Conservation (phyloP, 257 asterid species). For the Rhazya stricta region DNA sequence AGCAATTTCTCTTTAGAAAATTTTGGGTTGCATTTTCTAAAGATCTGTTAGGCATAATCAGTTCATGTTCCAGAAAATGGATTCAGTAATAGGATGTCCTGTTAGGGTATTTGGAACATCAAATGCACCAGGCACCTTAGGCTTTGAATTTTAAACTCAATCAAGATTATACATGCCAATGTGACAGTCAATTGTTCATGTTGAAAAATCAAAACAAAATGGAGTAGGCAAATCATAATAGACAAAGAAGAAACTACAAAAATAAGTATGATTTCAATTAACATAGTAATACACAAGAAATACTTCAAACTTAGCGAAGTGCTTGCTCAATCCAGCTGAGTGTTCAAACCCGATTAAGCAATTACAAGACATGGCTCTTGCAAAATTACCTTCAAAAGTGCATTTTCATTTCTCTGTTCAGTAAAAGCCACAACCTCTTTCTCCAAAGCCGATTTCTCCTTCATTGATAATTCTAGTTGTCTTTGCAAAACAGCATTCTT, state of each 20-base stretch:
- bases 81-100: background rate
- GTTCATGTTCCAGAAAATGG: background rate
- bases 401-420: constrained; percentile 74
- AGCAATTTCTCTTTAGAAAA: background rate
- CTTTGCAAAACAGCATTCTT: constrained; percentile 69
- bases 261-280: background rate
- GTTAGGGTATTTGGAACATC: background rate
- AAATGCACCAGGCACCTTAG: background rate
- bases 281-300: background rate
- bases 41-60: constrained; percentile 1
- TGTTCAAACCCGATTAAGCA: constrained; percentile 7
- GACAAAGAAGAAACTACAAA: background rate
- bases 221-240: background rate
- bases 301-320: background rate
- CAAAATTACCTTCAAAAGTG: constrained; percentile 58
- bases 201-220: background rate
- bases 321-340: background rate
- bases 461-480: constrained; percentile 61
- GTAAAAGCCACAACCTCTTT: constrained; percentile 51
- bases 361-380: background rate
- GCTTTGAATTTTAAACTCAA: background rate
- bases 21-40: background rate
- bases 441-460: constrained; percentile 72
- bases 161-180: background rate
- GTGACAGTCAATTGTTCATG: background rate